A percentile compares a stretch with the other conserved stretches of the same genome.
Conservation (phyloP, 148 eudicot species). For the Gaultheria prostrata region DNA sequence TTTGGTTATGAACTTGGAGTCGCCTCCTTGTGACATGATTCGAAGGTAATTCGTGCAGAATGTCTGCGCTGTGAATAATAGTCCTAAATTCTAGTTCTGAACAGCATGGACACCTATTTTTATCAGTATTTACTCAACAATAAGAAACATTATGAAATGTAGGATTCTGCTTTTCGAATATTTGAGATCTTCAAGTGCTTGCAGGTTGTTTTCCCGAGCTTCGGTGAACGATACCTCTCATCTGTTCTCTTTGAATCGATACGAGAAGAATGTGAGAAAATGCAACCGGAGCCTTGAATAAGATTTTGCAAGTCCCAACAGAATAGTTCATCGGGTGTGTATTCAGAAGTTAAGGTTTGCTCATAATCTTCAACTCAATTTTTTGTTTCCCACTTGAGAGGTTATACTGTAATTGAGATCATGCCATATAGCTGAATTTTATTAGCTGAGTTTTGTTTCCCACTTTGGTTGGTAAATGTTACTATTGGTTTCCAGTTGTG, state of each 20-base stretch:
- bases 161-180: not conserved
- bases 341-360: not conserved
- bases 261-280: conserved; percentile 41
- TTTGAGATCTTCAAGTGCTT: not conserved
- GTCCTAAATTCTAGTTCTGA: not conserved
- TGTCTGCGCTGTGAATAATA: no score
- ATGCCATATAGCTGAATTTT: not conserved
- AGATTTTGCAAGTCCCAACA: not conserved
- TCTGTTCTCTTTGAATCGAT: conserved; percentile 37
- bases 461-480: not conserved
- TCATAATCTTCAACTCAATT: not conserved
- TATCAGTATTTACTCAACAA: not conserved
- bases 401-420: conserved; percentile 8
- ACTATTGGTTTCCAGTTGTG: not conserved
- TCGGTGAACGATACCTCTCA: conserved; percentile 33
- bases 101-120: not conserved
- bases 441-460: not conserved
- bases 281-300: conserved; percentile 34
- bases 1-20: not conserved
- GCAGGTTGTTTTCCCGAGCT: conserved; percentile 40
- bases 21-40: not conserved
- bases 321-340: not conserved
- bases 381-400: not conserved
- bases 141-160: not conserved
- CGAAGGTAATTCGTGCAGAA: no score